Percentiles rank a stretch among this genome's conserved stretches.
Conservation (phyloP, 805 yeast genomes). For the Pichia nanzhaoensis region DNA sequence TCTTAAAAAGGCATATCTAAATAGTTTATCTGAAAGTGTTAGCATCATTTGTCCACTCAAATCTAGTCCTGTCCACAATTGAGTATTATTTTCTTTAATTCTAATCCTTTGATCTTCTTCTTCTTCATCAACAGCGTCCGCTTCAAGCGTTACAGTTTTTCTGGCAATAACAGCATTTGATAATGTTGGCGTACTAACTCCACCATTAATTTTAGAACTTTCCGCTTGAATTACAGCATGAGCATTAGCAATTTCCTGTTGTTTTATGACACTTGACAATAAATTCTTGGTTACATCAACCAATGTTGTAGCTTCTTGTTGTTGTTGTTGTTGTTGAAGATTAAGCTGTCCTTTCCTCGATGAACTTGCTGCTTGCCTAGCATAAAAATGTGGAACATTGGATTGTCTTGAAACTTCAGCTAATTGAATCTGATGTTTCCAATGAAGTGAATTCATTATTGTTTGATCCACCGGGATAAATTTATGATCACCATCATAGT, state of each 20-base stretch:
- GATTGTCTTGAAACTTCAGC: slow-evolving; percentile 62
- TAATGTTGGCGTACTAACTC: slow-evolving; percentile 35
- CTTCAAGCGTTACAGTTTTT: slow-evolving; percentile 25
- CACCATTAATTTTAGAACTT: slow-evolving; percentile 19
- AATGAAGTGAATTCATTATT: slow-evolving; percentile 38
- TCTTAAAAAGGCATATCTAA: slow-evolving; percentile 78
- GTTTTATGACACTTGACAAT: slow-evolving; percentile 27
- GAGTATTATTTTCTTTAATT: slow-evolving; percentile 56
- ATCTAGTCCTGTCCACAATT: slow-evolving; percentile 92
- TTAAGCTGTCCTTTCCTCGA: slow-evolving; percentile 41
- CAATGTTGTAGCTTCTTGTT: slow-evolving; percentile 23
- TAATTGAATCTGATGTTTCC: slow-evolving; percentile 78
- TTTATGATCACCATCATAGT: slow-evolving; percentile 9
- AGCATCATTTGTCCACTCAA: slow-evolving; percentile 82
- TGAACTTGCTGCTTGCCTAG: slow-evolving; percentile 71
- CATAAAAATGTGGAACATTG: slow-evolving; percentile 71
- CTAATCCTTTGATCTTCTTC: slow-evolving; percentile 62
- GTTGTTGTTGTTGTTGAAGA: slow-evolving; percentile 15
- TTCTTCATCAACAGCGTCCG: slow-evolving; percentile 44
- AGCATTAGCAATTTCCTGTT: slow-evolving; percentile 15
- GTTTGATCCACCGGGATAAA: slow-evolving; percentile 31
- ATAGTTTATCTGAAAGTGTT: slow-evolving; percentile 63
- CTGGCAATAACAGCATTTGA: slow-evolving; percentile 29
- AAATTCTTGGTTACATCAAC: slow-evolving; percentile 37
- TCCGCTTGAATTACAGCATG: slow-evolving; percentile 17